Base-by-base conservation (phyloP, 129 eudicot genomes). In the Smallanthus sonchifolius region DNA sequence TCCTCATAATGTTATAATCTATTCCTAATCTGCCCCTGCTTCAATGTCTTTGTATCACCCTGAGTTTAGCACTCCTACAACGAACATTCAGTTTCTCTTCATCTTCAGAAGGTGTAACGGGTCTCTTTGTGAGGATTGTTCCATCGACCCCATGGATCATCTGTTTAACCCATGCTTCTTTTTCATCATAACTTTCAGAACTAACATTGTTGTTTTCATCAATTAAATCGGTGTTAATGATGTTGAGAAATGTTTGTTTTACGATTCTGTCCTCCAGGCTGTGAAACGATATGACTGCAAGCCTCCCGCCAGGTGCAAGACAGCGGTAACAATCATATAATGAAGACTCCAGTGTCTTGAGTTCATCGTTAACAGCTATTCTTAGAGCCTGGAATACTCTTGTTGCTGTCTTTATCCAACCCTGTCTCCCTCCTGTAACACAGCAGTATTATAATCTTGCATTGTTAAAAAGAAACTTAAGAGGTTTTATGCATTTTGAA, bases 371-470 rank as follows among this genome's bases (percentile, higher is more conserved):
- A 32, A 94, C 99, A 37, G 99, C 99, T 73, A 94, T 94, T 66
- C 99, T 75, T 77, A 94, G 65, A 39, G 97, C 97, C 71, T 94
- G 99, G 69, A 94, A 94, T 59, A 94, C 99, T 74, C 99, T 81
- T 75, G 96, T 87, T 44, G 97, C 97, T n/a, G 99, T 94, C 83
- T 94, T 94, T 75, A 94, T 94, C 99, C 99, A 94, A 59, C 99
- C 99, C 62, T 91, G 99, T 74, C 99, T 94, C 44, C 96, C 96
- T 72, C 87, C 97, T 90, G 84, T 61, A 64, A 65, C 7, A 75
- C 7, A 54, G 9, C 47, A 14, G 34, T 34, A 15, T 61, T 32
- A 61, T 48, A 69, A 49, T 32, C 45, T 69, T 14, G 2, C 30
- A 10, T 49, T 34, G 2, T 69, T 14, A 69, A 49, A 15, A 36